These are phyloP conservation scores for Cucurbita ficifolia DNA, from an alignment of 306 rosid genomes.

Conservation along the genomic window DNA sequence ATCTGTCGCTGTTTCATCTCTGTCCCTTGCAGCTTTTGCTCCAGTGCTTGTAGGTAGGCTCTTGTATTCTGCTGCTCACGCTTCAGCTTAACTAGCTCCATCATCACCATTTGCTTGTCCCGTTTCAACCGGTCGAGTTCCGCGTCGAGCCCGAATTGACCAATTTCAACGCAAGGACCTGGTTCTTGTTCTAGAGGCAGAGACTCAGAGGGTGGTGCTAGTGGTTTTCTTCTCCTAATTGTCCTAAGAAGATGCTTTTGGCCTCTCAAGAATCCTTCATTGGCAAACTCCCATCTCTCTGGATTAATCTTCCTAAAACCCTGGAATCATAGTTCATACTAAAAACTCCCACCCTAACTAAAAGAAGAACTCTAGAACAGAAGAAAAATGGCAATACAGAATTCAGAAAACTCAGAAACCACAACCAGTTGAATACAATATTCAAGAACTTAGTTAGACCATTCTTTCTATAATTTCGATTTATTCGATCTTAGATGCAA, in stretches of 20 bases:
- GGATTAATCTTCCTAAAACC: slow-evolving; percentile 8
- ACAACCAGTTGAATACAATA: not conserved
- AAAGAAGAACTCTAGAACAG: not conserved
- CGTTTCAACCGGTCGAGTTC: not conserved
- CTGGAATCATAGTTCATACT: not conserved
- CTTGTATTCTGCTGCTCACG: not conserved
- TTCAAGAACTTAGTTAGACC: not conserved
- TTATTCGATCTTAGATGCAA: not conserved
- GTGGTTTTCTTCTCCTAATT: not conserved
- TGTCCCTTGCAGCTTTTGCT: slow-evolving; percentile 1
- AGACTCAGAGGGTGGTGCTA: not conserved
- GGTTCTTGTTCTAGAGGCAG: not conserved
- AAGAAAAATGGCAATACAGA: no score
- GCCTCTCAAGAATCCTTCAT: slow-evolving; percentile 5
- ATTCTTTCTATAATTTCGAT: not conserved
- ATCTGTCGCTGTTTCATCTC: slow-evolving; percentile 2
- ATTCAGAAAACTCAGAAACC: not conserved
- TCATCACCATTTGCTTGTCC: not conserved
- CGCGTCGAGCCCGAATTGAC: not conserved
- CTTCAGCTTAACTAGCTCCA: not conserved
- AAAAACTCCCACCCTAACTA: not conserved
- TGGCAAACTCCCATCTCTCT: slow-evolving; percentile 5
- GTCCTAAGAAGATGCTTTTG: slow-evolving; percentile 3
- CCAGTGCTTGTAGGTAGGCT: not conserved
- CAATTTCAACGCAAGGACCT: not conserved